phyloP scores from a whole-genome alignment of 495 filamentous ascomycete species.

The Aspergillus mulundensis region DNA sequence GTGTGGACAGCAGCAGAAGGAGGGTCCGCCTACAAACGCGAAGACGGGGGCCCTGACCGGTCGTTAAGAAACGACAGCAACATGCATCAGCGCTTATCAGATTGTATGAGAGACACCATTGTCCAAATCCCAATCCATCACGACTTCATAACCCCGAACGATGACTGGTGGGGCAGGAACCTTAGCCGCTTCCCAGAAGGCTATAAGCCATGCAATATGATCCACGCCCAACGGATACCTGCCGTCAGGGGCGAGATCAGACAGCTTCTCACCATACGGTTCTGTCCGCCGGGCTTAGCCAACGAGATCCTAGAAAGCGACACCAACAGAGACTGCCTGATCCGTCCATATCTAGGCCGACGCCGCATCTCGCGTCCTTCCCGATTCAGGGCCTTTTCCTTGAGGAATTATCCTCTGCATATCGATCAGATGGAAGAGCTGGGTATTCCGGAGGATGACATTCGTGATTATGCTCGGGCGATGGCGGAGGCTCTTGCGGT shows the following conservation, averaged over 20 bases:
- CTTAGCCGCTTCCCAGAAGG: conserved; percentile 24
- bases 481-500: conserved; percentile 46
- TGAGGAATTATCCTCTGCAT: conserved; percentile 48
- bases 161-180: conserved; percentile 32
- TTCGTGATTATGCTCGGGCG: conserved; percentile 21
- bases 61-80: conserved; percentile 33
- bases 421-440: conserved; percentile 45
- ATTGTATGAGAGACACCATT: conserved; percentile 8
- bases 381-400: conserved; percentile 25
- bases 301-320: conserved; percentile 23
- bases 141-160: conserved; percentile 16
- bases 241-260: conserved; percentile 25
- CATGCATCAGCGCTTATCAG: conserved; percentile 26
- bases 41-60: conserved; percentile 31
- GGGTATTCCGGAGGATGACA: conserved; percentile 18
- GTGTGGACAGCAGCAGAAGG: conserved; percentile 23
- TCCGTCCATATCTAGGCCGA: conserved; percentile 45
- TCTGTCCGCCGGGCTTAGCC: conserved; percentile 24
- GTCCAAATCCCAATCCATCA: conserved; percentile 21
- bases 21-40: conserved; percentile 29
- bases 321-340: conserved; percentile 39
- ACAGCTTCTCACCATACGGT: conserved; percentile 27
- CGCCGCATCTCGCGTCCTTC: conserved; percentile 12
- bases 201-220: conserved; percentile 34
- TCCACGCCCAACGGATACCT: conserved; percentile 39